Evolutionary conservation across 768 basidiomycete genomes (phyloP), one percentile per base, ranked within the genome.

Genomic region (Lactarius deliciosus): DNA sequence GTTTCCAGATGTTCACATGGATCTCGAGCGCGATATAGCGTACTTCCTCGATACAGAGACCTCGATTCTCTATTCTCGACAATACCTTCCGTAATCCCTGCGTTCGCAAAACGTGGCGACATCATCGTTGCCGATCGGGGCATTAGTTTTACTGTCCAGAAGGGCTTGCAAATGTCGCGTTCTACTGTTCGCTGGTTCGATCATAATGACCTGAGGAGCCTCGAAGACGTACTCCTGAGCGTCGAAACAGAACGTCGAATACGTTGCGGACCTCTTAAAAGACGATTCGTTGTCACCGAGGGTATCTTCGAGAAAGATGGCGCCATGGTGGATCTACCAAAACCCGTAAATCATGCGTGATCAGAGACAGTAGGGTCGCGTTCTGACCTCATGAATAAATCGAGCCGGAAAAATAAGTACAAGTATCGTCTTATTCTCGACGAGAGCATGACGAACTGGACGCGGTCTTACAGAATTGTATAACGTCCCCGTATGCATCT

Each of bases 231-330:
- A 9, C 80, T 98, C 63, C 81, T 92, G 68, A 80, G 81, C 64
- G 83, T 96, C 5, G 92, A 92, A 72, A 96, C 92, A 81, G 96
- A 98, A 72, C 81, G 90, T 68, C 89, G 89, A 78, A 92, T 94
- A 79, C 88, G 92, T 61, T 85, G 85, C 55, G 82, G 81, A 1
- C 91, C 91, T 1, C 79, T 98, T 72, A 97, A 94, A 1, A 83
- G 96, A 66, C 83, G 92, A 34, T 99, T 98, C 76, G 98, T 98
- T 74, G 85, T 98, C 61, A 95, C 96, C 0, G 97, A 98, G 74
- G 97, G 97, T 53, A 89, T 99, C 57, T 98, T 97, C 73, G 95
- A 98, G 77, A 91, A 89, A 73, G 94, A 98, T 72, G 97, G 96
- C 13, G 86, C 84, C 65, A 94, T 98, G 86, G 82, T 88, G 60